Conservation (phyloP, 1,284 basidiomycete species). For the Leccinum solheimii region DNA sequence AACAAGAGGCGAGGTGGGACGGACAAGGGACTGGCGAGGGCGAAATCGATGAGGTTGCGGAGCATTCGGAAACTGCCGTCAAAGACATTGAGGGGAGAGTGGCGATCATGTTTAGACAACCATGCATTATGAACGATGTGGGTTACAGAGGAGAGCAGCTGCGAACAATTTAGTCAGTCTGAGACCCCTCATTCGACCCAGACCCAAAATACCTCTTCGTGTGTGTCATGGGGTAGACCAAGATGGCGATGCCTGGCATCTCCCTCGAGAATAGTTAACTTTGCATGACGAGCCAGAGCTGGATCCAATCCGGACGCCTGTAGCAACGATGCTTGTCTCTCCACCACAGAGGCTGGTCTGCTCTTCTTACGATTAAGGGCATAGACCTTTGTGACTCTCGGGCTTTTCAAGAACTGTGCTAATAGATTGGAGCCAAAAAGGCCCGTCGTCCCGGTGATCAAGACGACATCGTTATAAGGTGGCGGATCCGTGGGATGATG, state of each 20-base stretch:
- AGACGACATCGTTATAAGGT: slow-evolving; percentile 16
- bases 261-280: slow-evolving; percentile 18
- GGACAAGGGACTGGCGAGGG: slow-evolving; percentile 30
- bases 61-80: slow-evolving; percentile 37
- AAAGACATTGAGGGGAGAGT: slow-evolving; percentile 32
- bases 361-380: slow-evolving; percentile 17
- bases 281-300: slow-evolving; percentile 16
- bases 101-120: slow-evolving; percentile 36
- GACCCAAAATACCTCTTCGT: slow-evolving; percentile 14
- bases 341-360: slow-evolving; percentile 5
- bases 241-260: slow-evolving; percentile 9
- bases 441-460: slow-evolving; percentile 34
- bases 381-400: slow-evolving; percentile 23
- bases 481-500: slow-evolving; percentile 6
- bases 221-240: slow-evolving; percentile 10
- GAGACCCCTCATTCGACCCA: background rate
- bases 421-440: slow-evolving; percentile 27
- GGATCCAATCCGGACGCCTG: slow-evolving; percentile 27
- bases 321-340: slow-evolving; percentile 29
- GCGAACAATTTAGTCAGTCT: slow-evolving; percentile 4
- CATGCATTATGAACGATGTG: slow-evolving; percentile 31
- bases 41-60: slow-evolving; percentile 43
- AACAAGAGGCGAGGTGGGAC: slow-evolving; percentile 36
- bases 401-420: slow-evolving; percentile 10
- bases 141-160: slow-evolving; percentile 24